Percentiles rank a stretch among this genome's conserved stretches.
phyloP scores from a whole-genome alignment of 768 basidiomycete species.

The Collybia nuda region DNA sequence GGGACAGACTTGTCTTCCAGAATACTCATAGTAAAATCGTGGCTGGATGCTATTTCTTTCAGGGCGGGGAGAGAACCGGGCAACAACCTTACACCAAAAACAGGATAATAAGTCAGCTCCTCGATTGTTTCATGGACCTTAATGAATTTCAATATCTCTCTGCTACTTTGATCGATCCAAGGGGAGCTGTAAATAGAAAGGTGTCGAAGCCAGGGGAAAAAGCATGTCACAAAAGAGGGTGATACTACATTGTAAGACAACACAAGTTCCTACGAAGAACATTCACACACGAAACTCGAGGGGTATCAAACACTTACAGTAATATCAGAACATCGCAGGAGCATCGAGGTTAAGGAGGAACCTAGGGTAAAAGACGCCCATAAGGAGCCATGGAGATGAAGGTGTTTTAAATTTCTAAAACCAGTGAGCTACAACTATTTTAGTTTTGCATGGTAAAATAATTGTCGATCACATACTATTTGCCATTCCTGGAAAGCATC shows the following conservation, averaged over 20 bases:
- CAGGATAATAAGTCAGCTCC: not conserved
- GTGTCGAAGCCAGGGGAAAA: not conserved
- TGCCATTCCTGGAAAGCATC: no score
- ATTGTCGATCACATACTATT: no score
- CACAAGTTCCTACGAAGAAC: not conserved
- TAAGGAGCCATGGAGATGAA: not conserved
- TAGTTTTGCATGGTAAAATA: no score
- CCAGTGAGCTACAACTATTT: not conserved
- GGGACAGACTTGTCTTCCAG: not conserved
- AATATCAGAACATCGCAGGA: not conserved
- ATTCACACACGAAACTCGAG: not conserved
- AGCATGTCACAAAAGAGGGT: not conserved
- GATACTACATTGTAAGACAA: not conserved
- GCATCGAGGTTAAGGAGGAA: not conserved
- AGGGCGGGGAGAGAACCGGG: slow-evolving; percentile 1
- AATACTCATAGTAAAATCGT: not conserved
- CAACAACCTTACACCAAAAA: not conserved
- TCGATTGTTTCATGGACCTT: not conserved
- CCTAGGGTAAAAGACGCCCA: not conserved
- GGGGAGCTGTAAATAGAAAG: not conserved
- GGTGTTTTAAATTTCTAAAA: not conserved
- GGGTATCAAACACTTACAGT: not conserved
- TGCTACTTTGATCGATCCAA: not conserved
- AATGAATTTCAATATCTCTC: not conserved
- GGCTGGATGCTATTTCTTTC: not conserved